These are phyloP conservation scores for Trichaptum fuscoviolaceum DNA, from an alignment of 768 basidiomycete genomes.

Conservation along the genomic window DNA sequence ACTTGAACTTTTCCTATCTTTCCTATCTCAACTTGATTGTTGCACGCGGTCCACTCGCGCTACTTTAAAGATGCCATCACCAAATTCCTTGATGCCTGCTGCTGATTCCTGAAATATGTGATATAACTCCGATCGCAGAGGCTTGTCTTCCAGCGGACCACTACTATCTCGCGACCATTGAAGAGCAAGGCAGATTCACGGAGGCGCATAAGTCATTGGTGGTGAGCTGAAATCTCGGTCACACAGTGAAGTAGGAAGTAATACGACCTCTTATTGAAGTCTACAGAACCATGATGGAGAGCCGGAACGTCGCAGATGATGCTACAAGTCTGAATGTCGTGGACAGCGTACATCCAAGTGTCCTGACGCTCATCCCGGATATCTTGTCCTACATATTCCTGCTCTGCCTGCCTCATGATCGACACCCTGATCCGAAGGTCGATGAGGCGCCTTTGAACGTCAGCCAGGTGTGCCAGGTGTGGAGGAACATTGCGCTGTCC, in stretches of 20 bases:
- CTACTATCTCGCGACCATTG: background rate
- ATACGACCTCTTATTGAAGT: too few species aligned
- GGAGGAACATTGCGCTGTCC: background rate
- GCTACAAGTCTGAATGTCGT: background rate
- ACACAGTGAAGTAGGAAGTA: too few species aligned
- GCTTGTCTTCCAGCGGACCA: background rate
- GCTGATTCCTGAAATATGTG: too few species aligned
- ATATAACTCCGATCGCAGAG: too few species aligned
- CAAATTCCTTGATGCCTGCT: too few species aligned
- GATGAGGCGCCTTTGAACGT: background rate
- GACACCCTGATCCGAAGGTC: background rate
- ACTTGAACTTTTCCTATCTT: too few species aligned
- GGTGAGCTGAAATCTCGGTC: too few species aligned
- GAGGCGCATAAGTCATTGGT: too few species aligned
- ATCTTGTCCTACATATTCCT: slow-evolving; percentile 1
- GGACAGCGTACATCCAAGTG: background rate
- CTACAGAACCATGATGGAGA: too few species aligned
- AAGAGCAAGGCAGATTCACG: background rate
- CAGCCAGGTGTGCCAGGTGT: background rate
- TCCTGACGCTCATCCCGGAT: background rate
- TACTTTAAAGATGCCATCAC: too few species aligned
- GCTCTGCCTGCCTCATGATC: background rate
- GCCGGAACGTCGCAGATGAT: background rate
- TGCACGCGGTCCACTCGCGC: too few species aligned
- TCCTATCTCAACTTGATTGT: too few species aligned